These are phyloP conservation scores for Fraxinus nigra DNA, from an alignment of 305 asterid genomes.

Conservation along the genomic window DNA sequence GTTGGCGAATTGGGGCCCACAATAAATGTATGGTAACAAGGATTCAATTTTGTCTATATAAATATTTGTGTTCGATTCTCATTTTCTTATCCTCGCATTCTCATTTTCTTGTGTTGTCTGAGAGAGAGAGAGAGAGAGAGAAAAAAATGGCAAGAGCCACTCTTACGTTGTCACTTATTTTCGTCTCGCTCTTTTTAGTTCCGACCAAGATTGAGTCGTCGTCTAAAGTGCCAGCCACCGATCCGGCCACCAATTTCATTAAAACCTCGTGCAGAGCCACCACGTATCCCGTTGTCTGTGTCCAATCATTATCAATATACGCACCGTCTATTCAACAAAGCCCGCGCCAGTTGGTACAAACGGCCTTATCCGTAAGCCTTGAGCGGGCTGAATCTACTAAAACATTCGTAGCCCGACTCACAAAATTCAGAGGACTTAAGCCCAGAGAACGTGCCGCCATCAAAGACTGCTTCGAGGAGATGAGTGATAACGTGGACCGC, in stretches of 20 bases:
- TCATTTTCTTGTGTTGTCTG: not conserved
- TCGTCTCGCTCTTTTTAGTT: conserved; percentile 16
- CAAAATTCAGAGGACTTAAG: conserved; percentile 48
- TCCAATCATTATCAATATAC: conserved; percentile 50
- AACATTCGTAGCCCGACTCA: conserved; percentile 41
- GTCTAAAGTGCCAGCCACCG: not conserved
- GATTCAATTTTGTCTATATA: not conserved
- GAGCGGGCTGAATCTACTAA: conserved; percentile 45
- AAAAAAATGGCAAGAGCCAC: conserved; percentile 27
- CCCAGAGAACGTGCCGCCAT: conserved; percentile 44
- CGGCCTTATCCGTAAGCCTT: conserved; percentile 64
- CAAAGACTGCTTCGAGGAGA: conserved; percentile 43
- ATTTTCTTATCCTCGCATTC: not conserved
- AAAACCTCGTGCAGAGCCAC: conserved; percentile 54
- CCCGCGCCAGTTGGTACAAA: conserved; percentile 48
- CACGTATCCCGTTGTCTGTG: conserved; percentile 58
- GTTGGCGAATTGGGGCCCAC: not conserved
- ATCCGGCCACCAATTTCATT: conserved; percentile 50
- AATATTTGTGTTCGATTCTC: not conserved
- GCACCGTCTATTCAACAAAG: conserved; percentile 45
- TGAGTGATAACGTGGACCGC: conserved; percentile 38
- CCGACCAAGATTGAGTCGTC: conserved; percentile 23
- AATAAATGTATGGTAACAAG: not conserved
- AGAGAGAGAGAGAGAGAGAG: not conserved
- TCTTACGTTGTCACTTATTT: conserved; percentile 12